Conservation (phyloP, 1,284 basidiomycete genomes). For the Ceratobasidium papillatum region DNA sequence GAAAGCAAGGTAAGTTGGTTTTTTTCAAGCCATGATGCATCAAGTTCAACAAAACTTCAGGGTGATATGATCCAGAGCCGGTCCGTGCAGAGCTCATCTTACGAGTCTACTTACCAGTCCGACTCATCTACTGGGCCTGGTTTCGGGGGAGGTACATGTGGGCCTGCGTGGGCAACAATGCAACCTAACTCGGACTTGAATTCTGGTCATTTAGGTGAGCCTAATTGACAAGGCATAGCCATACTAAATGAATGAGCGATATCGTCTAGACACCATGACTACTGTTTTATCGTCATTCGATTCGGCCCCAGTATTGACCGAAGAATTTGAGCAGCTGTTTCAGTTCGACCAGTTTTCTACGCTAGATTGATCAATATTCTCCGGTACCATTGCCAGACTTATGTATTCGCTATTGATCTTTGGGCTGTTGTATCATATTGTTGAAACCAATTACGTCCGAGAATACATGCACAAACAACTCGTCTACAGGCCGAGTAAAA, state of each 20-base stretch:
- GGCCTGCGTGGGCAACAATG: not conserved
- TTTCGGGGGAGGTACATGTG: not conserved
- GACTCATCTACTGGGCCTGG: too few species aligned
- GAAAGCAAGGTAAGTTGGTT: slow-evolving; percentile 16
- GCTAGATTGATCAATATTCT: not conserved
- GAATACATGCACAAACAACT: not conserved
- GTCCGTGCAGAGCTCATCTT: not conserved
- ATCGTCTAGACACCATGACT: not conserved
- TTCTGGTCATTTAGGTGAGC: not conserved
- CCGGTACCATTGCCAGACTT: not conserved
- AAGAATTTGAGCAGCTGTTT: not conserved
- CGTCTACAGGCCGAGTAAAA: slow-evolving; percentile 17
- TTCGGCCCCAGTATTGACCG: not conserved
- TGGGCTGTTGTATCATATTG: not conserved
- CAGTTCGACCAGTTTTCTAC: not conserved
- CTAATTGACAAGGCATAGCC: not conserved
- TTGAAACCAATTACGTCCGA: not conserved
- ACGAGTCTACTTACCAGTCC: not conserved
- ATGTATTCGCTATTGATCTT: not conserved
- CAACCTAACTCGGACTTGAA: not conserved
- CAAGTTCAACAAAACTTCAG: not conserved
- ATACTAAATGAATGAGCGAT: not conserved
- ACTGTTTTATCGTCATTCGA: not conserved
- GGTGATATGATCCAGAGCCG: not conserved
- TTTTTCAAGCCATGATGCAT: too few species aligned